Base-by-base conservation (phyloP, 2,329 filamentous ascomycete genomes). In the Gyromitra esculenta region DNA sequence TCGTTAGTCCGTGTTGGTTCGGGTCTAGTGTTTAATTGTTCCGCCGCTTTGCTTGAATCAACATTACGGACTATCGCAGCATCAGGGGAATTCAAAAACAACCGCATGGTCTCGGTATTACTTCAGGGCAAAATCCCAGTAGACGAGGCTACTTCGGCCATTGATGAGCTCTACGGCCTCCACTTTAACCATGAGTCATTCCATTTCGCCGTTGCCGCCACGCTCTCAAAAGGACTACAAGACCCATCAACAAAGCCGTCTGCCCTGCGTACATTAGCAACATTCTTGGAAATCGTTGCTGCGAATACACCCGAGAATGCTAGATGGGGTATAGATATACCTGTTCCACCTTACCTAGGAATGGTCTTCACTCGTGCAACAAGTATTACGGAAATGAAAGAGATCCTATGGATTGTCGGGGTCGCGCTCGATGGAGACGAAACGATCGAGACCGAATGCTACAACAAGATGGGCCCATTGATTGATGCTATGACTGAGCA, bases 151-250 rank as follows among this genome's bases (percentile, higher is more conserved):
- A 88, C 89, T 2, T 81, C 88, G 18, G 86, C 87, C 5, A 84
- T 92, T 2, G 90, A 92, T 78, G 88, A 90, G 37, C 86, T 87
- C 5, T 91, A 91, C 78, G 90, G 89, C 5, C 87, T 92, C 50
- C 88, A 89, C 78, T 92, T 92, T 80, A 88, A 86, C 41, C 82
- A 84, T 5, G 88, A 91, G 15, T 89, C 87, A 76, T 92, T 92
- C 81, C 90, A 91, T 80, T 90, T 89, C 79, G 89, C 90, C 0
- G 87, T 91, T 0, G 90, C 88, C 79, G 89, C 89, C 15, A 89
- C 88, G 78, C 84, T 92, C 2, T 87, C 89, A 1, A 87, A 90
- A 54, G 90, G 90, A 0, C 85, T 91, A 13, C 89, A 89, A 0
- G 89, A 91, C 78, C 87, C 87, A 0, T 85, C 86, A 50, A 91